Evolutionary conservation across 2,329 filamentous ascomycete genomes (phyloP), one percentile per base, ranked within the genome.

Genomic region (Botrytis elliptica): DNA sequence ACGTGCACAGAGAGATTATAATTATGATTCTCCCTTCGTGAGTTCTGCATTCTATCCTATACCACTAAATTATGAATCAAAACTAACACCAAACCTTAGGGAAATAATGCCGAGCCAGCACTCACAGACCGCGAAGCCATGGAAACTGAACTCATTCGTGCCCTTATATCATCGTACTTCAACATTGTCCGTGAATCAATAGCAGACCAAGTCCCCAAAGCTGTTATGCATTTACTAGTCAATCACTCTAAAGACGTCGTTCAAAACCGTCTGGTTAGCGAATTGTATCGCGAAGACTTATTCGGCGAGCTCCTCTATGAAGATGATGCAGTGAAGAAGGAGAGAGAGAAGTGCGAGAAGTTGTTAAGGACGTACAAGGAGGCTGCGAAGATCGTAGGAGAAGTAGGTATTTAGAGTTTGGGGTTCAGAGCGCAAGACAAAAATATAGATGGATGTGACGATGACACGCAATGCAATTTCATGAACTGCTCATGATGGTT

Each of bases 181-280:
- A 97, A 97, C 83, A 99, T 99, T 80, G 96, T 99, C 65, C 93
- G 96, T 76, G 96, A 99, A 84, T 95, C 94, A n/a, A 97, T 98
- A 79, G 95, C 95, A 63, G 96, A 99, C 82, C 95, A 98, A 84
- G 96, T 99, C 18, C 96, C 96, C 77, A 99, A 99, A 85, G 96
- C 96, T 8, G 92, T 99, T 78, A 99, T 99, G 96, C 96, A 99
- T 82, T 89, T 99, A 65, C 89, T 99, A 49, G 96, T 99, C 81
- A 99, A 99, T 84, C 93, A 98, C 85, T 97, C 93, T 85, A 98
- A 98, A 83, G 96, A 99, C 78, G 95, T 95, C 20, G 95, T 99
- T 46, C 96, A 99, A 84, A 99, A 99, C 84, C 89, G 96, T 64
- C 90, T 99, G 10, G 96, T 99, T 73, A 97, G 93, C 82, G 93